phyloP scores from a whole-genome alignment of 768 basidiomycete genomes.

The Kockovaella imperatae region DNA sequence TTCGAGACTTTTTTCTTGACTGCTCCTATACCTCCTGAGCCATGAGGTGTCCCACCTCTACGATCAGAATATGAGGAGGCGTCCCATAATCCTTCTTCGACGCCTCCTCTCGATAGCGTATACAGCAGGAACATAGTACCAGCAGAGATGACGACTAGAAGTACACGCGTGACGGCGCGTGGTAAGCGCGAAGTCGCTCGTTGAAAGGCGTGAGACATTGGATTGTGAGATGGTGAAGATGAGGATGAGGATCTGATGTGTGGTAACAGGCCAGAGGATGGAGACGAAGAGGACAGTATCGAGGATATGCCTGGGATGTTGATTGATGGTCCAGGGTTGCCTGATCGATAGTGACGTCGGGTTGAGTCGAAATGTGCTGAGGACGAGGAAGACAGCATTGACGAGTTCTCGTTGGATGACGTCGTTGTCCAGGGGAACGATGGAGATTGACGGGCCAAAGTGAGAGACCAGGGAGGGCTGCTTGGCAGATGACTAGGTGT shows the following conservation, averaged over 20 bases:
- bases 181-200: not conserved
- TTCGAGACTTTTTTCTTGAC: conserved; percentile 6
- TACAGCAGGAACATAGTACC: not conserved
- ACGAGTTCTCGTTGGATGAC: too few relatives aligned
- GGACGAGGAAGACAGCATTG: too few relatives aligned
- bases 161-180: not conserved
- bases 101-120: not conserved
- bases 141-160: not conserved
- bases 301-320: not conserved
- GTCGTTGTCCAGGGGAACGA: too few relatives aligned
- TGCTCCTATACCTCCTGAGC: conserved; percentile 6
- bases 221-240: not conserved
- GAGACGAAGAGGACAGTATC: not conserved
- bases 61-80: conserved; percentile 22
- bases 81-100: conserved; percentile 29
- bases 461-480: too few relatives aligned
- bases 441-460: too few relatives aligned
- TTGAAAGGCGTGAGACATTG: not conserved
- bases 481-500: too few relatives aligned
- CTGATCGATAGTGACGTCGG: too few relatives aligned
- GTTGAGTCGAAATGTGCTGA: too few relatives aligned
- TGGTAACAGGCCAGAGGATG: not conserved
- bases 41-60: conserved; percentile 1
- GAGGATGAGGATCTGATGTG: conserved; percentile 4
- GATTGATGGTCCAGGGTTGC: too few relatives aligned